These are phyloP conservation scores for Hyaloscypha hepaticicola DNA, from an alignment of 495 filamentous ascomycete species.

Conservation along the genomic window DNA sequence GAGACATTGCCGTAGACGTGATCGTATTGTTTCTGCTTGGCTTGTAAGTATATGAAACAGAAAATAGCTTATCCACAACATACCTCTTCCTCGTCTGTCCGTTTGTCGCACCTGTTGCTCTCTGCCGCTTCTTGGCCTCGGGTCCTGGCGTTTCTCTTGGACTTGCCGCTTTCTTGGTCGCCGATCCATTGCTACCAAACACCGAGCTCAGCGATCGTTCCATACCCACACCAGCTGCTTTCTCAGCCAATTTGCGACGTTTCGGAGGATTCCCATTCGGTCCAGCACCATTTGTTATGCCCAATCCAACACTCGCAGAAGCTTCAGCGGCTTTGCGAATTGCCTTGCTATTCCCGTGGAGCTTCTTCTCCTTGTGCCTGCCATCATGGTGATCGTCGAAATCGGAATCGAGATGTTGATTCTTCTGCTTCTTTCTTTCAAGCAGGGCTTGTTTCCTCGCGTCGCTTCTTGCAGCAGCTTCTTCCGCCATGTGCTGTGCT, in stretches of 20 bases:
- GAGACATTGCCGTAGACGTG: conserved; percentile 57
- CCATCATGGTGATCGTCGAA: conserved; percentile 65
- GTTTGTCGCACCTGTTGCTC: conserved; percentile 47
- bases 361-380: conserved; percentile 57
- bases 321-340: conserved; percentile 61
- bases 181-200: conserved; percentile 44
- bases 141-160: conserved; percentile 61
- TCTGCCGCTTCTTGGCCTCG: conserved; percentile 68
- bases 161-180: conserved; percentile 53
- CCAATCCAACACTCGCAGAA: conserved; percentile 49
- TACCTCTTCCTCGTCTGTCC: conserved; percentile 71
- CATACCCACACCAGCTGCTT: conserved; percentile 57
- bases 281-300: conserved; percentile 45
- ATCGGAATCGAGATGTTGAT: conserved; percentile 69
- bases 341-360: conserved; percentile 50
- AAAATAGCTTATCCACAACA: conserved; percentile 28
- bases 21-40: conserved; percentile 48
- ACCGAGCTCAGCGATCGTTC: conserved; percentile 70
- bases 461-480: conserved; percentile 77
- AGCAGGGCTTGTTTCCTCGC: conserved; percentile 74
- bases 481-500: conserved; percentile 70
- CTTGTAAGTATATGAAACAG: conserved; percentile 14
- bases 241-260: conserved; percentile 78
- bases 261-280: conserved; percentile 57
- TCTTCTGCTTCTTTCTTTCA: conserved; percentile 67